Evolutionary conservation across 768 basidiomycete species (phyloP).

Genomic region (Suillus weaverae): DNA sequence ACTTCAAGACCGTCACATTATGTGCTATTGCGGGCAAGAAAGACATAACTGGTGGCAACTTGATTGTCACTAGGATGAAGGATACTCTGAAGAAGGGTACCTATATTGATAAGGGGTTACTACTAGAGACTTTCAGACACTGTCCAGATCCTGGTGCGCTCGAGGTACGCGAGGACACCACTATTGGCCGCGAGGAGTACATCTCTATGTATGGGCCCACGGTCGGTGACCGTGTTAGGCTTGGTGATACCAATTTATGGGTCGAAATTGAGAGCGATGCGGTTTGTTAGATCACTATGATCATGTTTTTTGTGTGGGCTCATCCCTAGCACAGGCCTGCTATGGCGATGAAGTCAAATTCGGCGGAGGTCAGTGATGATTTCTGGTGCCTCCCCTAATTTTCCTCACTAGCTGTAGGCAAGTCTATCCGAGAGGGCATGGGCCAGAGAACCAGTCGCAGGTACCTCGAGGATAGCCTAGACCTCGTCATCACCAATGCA

Average conservation of each 20-base stretch:
- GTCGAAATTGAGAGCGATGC: conserved; percentile 87
- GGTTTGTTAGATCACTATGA: conserved; percentile 36
- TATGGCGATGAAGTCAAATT: conserved; percentile 99
- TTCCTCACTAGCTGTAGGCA: conserved; percentile 50
- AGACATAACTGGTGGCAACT: conserved; percentile 78
- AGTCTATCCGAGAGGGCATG: conserved; percentile 95
- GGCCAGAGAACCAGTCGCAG: conserved; percentile 82
- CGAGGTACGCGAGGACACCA: conserved; percentile 50
- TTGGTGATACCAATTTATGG: conserved; percentile 92
- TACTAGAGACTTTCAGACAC: conserved; percentile 71
- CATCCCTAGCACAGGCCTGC: conserved; percentile 50
- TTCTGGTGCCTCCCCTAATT: neutral
- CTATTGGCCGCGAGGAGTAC: conserved; percentile 71
- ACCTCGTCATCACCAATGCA: conserved; percentile 94
- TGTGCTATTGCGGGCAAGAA: conserved; percentile 74
- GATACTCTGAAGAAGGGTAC: conserved; percentile 42
- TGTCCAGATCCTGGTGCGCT: conserved; percentile 62
- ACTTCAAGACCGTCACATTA: conserved; percentile 79
- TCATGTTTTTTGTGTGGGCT: neutral
- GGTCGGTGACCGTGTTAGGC: conserved; percentile 79
- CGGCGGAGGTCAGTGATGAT: conserved; percentile 68
- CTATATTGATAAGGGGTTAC: conserved; percentile 45
- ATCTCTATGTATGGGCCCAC: conserved; percentile 97
- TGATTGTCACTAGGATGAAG: conserved; percentile 50
- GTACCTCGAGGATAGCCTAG: conserved; percentile 62